Evolutionary conservation across 1,284 basidiomycete genomes (phyloP), one percentile per base, ranked within the genome.

Genomic region (Ustilago shanxiensis): DNA sequence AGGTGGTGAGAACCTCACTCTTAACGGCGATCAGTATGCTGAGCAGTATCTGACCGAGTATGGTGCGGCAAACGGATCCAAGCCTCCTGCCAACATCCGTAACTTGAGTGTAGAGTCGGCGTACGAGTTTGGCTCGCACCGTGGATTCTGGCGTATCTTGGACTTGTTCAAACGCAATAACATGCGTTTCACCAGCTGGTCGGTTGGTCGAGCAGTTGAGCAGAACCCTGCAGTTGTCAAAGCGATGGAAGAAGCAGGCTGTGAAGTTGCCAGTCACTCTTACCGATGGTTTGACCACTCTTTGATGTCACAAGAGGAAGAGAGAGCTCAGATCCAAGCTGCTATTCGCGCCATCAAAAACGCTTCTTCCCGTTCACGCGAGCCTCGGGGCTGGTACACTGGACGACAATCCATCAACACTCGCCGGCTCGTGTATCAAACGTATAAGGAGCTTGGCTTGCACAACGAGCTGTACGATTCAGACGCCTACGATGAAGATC

Each of bases 341-440:
- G 81, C 87, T 24, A 83, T 87, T 45, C 79, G 83, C 1, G 79
- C 79, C 10, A 79, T 87, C 47, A 83, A 84, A 45, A 54, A 69
- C n/a, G 74, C 85, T 4, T 84, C 83, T 1, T 56, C 66, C 14
- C 75, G 70, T 2, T 73, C 77, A 1, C 62, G 76, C 33, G 79
- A 67, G 18, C 87, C 87, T 0, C 50, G 77, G 2, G 87, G 87
- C 1, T 87, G 87, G 87, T 87, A 87, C 76, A 87, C 86, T 16
- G 87, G 87, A 1, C 82, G 86, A 35, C 78, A 71, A 54, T 83
- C 83, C 45, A 66, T 83, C 55, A 77, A 83, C 60, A 85, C 83
- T 1, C 75, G 83, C 11, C 61, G 82, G 1, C 56, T 85, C n/a
- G 83, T 85, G n/a, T 85, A 85, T 47, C 77, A 83, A 37, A 67